Evolutionary conservation across 148 eudicot genomes (phyloP), one percentile per base, ranked within the genome.

Genomic region (Amaranthus palmeri): DNA sequence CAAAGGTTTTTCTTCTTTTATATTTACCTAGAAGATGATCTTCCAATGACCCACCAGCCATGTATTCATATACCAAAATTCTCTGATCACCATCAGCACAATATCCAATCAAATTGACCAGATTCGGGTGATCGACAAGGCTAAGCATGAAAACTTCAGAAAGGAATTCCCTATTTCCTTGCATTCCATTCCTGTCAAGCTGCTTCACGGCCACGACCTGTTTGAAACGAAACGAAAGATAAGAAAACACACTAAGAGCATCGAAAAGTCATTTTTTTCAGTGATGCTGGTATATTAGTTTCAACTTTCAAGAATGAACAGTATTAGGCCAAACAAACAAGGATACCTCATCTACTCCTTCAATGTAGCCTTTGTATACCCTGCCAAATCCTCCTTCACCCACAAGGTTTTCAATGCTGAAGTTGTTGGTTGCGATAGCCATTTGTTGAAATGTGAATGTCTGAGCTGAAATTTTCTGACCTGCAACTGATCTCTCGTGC

Each of bases 381-480:
- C 98, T 83, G 64, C 97, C 98, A 51, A 93, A 93, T 64, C 97
- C 95, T 64, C 98, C 98, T 79, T 91, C 92, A 1, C 97, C 97
- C 8, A 91, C 83, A 3, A 91, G 85, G 69, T 83, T 76, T 13
- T 85, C 86, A 14, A 86, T 84, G 69, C 87, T 83, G 78, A 93
- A 93, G 80, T 88, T 85, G 42, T 91, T 82, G 13, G 98, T 93
- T 14, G 97, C 91, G 10, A 62, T 51, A 44, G 98, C 98, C 75
- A 93, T 78, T 76, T 91, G 91, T 3, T 87, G 84, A 67, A 93
- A 93, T 49, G 92, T 91, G 89, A 83, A 93, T 4, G 86, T 86
- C 72, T 91, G 87, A 7, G 92, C 79, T 4, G 88, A 79, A 25
- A 72, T 81, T 76, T 85, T 86, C 2, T 74, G 80, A 47, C 73